Percentiles rank a stretch among this genome's conserved stretches.
phyloP scores from a whole-genome alignment of 2,329 filamentous ascomycete species.

The Pezicula neosporulosa region DNA sequence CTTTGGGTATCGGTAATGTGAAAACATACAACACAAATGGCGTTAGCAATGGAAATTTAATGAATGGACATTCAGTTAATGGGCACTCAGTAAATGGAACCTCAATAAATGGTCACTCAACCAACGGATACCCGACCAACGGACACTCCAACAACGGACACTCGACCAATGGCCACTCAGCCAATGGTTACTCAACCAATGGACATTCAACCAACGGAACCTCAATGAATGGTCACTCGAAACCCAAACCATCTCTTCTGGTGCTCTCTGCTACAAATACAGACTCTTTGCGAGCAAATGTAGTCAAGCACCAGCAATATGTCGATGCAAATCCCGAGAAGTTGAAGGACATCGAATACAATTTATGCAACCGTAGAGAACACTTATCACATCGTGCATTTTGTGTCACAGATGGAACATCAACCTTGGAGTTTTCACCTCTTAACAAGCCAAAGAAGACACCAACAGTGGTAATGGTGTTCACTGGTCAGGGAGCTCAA shows the following conservation, averaged over 20 bases:
- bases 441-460: background rate
- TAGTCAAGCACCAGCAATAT: background rate
- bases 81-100: background rate
- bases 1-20: background rate
- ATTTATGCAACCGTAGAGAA: background rate
- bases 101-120: background rate
- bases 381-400: background rate
- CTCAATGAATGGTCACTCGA: background rate
- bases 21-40: background rate
- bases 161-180: background rate
- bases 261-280: background rate
- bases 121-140: constrained; percentile 14
- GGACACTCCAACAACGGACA: constrained; percentile 19
- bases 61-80: background rate
- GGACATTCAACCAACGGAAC: constrained; percentile 20
- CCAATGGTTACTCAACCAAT: constrained; percentile 14
- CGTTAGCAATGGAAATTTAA: background rate
- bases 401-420: background rate
- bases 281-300: background rate
- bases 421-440: background rate
- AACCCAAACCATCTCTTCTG: background rate
- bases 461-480: constrained; percentile 1
- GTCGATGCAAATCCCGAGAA: constrained; percentile 7
- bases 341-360: background rate
- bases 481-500: constrained; percentile 11